Percentiles rank a stretch among this genome's conserved stretches.
These are phyloP conservation scores for Striga hermonthica DNA, from an alignment of 305 asterid species.

Conservation along the genomic window DNA sequence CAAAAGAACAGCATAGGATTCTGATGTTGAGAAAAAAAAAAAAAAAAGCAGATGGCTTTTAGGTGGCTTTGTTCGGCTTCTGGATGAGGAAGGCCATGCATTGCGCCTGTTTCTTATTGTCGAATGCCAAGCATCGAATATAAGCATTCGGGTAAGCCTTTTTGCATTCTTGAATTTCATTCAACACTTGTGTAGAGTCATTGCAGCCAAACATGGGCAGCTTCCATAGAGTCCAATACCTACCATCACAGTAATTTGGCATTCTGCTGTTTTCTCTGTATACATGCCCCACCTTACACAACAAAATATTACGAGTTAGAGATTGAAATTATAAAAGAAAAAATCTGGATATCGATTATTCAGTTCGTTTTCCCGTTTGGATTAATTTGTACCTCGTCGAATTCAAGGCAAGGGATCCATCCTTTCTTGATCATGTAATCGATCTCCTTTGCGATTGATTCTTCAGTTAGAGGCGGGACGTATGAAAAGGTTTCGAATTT, in stretches of 20 bases:
- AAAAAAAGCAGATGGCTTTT: not conserved
- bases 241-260: slow-evolving; percentile 67
- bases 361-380: too few relatives aligned
- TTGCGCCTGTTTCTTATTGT: slow-evolving; percentile 52
- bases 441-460: slow-evolving; percentile 46
- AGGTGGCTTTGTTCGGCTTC: slow-evolving; percentile 34
- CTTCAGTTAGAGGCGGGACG: slow-evolving; percentile 46
- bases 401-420: slow-evolving; percentile 65
- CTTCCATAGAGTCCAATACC: slow-evolving; percentile 77
- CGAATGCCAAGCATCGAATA: slow-evolving; percentile 55
- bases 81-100: slow-evolving; percentile 57
- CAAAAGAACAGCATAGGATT: too few relatives aligned
- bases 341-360: too few relatives aligned
- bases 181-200: slow-evolving; percentile 46
- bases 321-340: not conserved
- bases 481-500: slow-evolving; percentile 57
- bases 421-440: slow-evolving; percentile 44
- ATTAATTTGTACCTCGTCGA: slow-evolving; percentile 37
- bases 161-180: slow-evolving; percentile 50
- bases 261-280: slow-evolving; percentile 49
- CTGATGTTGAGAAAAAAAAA: not conserved
- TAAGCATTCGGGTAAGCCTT: slow-evolving; percentile 52
- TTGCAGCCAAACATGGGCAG: slow-evolving; percentile 72
- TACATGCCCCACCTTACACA: slow-evolving; percentile 45
- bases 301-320: not conserved